Percentiles rank a stretch among this genome's conserved stretches.
phyloP scores from a whole-genome alignment of 2,329 filamentous ascomycete species.

The Nigrospora sphaerica region DNA sequence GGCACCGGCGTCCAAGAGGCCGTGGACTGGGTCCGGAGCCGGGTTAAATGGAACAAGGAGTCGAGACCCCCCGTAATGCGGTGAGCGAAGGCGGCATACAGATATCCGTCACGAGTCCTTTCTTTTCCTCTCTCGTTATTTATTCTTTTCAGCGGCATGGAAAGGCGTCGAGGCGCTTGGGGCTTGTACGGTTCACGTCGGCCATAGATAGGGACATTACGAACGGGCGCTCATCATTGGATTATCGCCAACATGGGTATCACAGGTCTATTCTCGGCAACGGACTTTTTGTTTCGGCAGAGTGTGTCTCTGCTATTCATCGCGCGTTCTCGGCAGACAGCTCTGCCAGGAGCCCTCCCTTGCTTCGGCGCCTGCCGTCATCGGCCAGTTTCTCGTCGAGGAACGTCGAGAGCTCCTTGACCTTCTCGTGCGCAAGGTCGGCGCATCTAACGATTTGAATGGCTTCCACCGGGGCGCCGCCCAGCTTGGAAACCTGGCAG shows the following conservation, averaged over 20 bases:
- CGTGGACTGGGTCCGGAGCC: constrained; percentile 89
- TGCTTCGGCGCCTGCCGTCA: constrained; percentile 71
- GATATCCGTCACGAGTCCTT: neutral
- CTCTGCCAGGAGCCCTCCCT: constrained; percentile 72
- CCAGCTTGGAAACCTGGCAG: constrained; percentile 85
- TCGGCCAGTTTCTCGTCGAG: constrained; percentile 68
- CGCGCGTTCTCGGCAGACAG: constrained; percentile 78
- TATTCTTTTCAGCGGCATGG: neutral
- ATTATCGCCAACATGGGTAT: constrained; percentile 23
- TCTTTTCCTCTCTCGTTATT: neutral
- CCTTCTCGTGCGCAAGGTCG: constrained; percentile 66
- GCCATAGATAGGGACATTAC: no score
- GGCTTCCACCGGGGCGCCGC: constrained; percentile 76
- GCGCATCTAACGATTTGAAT: constrained; percentile 70
- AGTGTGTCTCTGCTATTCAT: constrained; percentile 21
- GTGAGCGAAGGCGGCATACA: constrained; percentile 28
- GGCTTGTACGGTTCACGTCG: no score
- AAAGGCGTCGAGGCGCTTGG: no score
- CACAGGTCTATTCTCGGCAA: constrained; percentile 9
- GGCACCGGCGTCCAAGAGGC: constrained; percentile 85
- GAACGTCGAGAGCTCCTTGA: constrained; percentile 69
- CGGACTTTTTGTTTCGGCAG: constrained; percentile 11
- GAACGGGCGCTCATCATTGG: neutral
- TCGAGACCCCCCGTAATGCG: constrained; percentile 87
- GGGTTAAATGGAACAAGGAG: constrained; percentile 96